Percentiles rank a stretch among this genome's conserved stretches.
Evolutionary conservation across 106 monocot species (phyloP).

Genomic region (Narthecium ossifragum): DNA sequence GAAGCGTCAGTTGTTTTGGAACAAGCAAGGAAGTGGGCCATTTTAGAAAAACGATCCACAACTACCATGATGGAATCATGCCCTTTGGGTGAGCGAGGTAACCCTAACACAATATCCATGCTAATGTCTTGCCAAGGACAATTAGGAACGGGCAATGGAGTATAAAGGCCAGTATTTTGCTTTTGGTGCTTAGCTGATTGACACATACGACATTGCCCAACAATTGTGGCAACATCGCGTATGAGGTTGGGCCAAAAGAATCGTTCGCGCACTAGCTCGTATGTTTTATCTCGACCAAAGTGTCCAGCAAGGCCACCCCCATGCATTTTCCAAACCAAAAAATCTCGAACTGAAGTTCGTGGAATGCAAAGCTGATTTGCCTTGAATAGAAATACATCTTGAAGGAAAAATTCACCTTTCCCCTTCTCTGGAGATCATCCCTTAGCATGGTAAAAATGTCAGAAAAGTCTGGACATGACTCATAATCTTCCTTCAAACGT

Average conservation of each 20-base stretch:
- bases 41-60: constrained; percentile 15
- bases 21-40: constrained; percentile 13
- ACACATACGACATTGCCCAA: not conserved
- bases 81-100: not conserved
- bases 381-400: constrained; percentile 2
- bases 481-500: not conserved
- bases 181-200: not conserved
- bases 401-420: not conserved
- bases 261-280: not conserved
- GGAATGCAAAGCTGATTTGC: not conserved
- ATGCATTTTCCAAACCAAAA: not conserved
- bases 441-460: not conserved
- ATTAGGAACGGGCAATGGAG: not conserved
- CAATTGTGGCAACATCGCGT: not conserved
- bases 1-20: not conserved
- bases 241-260: not conserved
- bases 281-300: constrained; percentile 3
- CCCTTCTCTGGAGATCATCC: not conserved
- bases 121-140: not conserved
- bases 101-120: constrained; percentile 7
- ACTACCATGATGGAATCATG: constrained; percentile 7
- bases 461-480: not conserved
- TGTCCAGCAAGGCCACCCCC: not conserved
- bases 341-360: not conserved
- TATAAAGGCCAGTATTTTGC: constrained; percentile 3